These are phyloP conservation scores for Pseudodiploospora longispora DNA, from an alignment of 2,329 filamentous ascomycete species.

Conservation along the genomic window DNA sequence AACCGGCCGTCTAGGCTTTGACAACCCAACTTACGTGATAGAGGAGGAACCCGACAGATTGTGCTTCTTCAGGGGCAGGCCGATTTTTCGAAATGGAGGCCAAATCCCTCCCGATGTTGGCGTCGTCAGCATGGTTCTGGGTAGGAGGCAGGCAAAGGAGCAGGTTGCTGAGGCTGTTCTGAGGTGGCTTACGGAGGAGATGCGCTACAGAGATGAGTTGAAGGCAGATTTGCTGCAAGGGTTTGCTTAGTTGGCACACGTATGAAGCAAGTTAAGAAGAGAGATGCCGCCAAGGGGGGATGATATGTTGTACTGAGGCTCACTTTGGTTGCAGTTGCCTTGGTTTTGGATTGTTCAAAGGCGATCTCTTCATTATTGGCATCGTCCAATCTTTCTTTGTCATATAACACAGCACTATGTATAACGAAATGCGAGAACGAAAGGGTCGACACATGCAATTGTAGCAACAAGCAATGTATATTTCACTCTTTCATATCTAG, in stretches of 20 bases:
- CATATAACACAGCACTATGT: too few species aligned
- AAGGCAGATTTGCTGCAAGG: neutral
- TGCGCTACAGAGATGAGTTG: constrained; percentile 6
- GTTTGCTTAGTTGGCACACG: neutral
- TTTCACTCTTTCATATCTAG: too few species aligned
- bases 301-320: neutral
- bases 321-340: too few species aligned
- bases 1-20: constrained; percentile 24
- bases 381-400: too few species aligned
- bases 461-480: neutral
- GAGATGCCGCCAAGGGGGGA: neutral
- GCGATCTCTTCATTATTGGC: too few species aligned
- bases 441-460: neutral
- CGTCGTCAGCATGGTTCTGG: constrained; percentile 23
- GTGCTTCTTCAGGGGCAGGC: constrained; percentile 28
- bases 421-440: too few species aligned
- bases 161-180: constrained; percentile 33
- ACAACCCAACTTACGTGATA: constrained; percentile 26
- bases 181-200: constrained; percentile 23
- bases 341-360: too few species aligned
- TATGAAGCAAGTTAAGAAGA: neutral
- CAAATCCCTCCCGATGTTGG: constrained; percentile 25
- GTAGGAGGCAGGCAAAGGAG: constrained; percentile 28
- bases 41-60: constrained; percentile 9
- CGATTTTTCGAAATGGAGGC: constrained; percentile 23